Conservation (phyloP, 75 land plant genomes). For the Pinus taeda region DNA sequence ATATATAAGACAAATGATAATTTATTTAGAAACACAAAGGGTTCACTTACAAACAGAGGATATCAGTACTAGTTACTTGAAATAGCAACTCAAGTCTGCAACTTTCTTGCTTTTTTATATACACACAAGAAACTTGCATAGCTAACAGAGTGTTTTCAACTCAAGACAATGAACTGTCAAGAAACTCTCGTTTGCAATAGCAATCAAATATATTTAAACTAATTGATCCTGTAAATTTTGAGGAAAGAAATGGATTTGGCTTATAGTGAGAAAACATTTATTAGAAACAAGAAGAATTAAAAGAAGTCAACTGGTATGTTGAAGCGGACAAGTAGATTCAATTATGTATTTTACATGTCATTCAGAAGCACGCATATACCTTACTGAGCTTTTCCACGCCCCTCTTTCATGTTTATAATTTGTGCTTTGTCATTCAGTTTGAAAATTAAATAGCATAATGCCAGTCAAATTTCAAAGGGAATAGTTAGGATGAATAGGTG, state of each 20-base stretch:
- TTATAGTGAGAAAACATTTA: background rate
- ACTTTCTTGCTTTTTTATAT: background rate
- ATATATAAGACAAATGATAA: conserved; percentile 3
- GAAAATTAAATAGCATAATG: too few relatives aligned
- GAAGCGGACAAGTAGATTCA: background rate
- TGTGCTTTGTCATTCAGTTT: background rate
- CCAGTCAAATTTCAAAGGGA: too few relatives aligned
- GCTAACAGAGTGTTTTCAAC: background rate
- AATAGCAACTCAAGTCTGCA: background rate
- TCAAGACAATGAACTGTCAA: background rate
- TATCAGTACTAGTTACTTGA: background rate
- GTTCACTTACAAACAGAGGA: background rate
- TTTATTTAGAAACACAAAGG: conserved; percentile 3
- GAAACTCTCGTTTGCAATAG: background rate
- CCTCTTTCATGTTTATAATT: background rate
- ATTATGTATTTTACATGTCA: too few relatives aligned
- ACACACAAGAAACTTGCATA: background rate
- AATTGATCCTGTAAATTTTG: background rate
- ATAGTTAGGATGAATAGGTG: background rate
- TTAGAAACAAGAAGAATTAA: background rate
- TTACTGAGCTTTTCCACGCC: background rate
- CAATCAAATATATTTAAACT: background rate
- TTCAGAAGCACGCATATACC: too few relatives aligned
- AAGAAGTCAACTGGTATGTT: background rate
- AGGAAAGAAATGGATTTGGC: background rate